These are phyloP conservation scores for Scleromitrula shiraiana DNA, from an alignment of 2,329 filamentous ascomycete species.

Conservation along the genomic window DNA sequence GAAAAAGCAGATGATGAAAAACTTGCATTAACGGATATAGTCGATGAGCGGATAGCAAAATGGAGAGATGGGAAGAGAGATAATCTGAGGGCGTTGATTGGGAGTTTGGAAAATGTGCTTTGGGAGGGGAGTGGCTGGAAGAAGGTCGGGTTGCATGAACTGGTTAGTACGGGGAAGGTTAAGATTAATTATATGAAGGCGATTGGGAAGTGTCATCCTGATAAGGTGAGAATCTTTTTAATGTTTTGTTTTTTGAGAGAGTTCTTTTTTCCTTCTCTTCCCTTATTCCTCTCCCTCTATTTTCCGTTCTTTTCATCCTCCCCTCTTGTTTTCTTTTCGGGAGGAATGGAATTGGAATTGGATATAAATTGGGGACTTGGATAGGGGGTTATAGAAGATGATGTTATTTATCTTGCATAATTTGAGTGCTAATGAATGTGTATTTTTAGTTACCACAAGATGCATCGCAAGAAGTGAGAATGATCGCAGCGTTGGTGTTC, in stretches of 20 bases:
- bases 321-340: background rate
- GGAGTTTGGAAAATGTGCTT: constrained; percentile 78
- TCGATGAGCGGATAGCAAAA: constrained; percentile 67
- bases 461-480: constrained; percentile 54
- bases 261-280: no score
- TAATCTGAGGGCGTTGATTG: constrained; percentile 80
- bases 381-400: background rate
- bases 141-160: constrained; percentile 87
- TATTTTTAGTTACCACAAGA: constrained; percentile 50
- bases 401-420: background rate
- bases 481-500: constrained; percentile 60
- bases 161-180: constrained; percentile 88
- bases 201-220: constrained; percentile 95
- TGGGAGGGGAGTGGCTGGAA: constrained; percentile 96
- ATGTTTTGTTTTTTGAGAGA: background rate
- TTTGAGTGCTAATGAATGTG: constrained; percentile 1
- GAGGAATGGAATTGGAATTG: background rate
- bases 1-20: constrained; percentile 88
- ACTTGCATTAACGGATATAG: constrained; percentile 76
- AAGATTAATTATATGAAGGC: constrained; percentile 99
- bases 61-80: constrained; percentile 93
- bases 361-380: background rate
- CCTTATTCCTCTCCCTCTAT: no score
- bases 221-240: constrained; percentile 65
- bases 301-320: no score